phyloP scores from a whole-genome alignment of 345 rosid genomes.

The Lagerstroemia speciosa region DNA sequence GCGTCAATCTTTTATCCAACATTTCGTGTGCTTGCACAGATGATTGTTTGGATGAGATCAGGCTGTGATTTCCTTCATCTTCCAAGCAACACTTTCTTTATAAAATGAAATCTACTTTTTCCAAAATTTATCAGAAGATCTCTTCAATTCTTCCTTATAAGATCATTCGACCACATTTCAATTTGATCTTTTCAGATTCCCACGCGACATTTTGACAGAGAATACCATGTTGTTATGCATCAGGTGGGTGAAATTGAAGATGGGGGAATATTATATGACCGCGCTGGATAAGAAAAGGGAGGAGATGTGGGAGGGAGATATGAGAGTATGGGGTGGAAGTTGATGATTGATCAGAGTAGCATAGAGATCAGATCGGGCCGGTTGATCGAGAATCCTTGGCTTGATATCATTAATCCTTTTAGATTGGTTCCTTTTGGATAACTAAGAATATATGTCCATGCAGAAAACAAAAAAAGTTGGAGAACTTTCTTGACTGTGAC shows the following conservation, averaged over 20 bases:
- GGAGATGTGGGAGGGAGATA: background rate
- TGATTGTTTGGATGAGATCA: too few species aligned
- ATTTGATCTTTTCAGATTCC: too few species aligned
- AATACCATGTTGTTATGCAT: too few species aligned
- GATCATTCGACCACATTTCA: too few species aligned
- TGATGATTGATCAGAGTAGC: background rate
- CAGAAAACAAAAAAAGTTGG: background rate
- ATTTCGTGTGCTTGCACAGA: too few species aligned
- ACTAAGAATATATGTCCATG: background rate
- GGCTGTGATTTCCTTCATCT: too few species aligned
- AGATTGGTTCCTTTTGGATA: background rate
- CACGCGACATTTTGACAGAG: too few species aligned
- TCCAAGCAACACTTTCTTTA: too few species aligned
- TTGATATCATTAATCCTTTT: background rate
- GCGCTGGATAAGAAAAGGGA: background rate
- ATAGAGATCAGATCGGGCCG: background rate
- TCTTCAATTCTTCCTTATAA: too few species aligned
- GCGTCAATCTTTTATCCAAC: background rate
- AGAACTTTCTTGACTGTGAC: background rate
- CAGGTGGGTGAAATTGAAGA: background rate
- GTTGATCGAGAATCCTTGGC: background rate
- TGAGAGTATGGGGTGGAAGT: background rate
- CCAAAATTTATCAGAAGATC: too few species aligned
- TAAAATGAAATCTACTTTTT: too few species aligned
- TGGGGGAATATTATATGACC: background rate